Conservation (phyloP, 148 eudicot species). For the Beta vulgaris region DNA sequence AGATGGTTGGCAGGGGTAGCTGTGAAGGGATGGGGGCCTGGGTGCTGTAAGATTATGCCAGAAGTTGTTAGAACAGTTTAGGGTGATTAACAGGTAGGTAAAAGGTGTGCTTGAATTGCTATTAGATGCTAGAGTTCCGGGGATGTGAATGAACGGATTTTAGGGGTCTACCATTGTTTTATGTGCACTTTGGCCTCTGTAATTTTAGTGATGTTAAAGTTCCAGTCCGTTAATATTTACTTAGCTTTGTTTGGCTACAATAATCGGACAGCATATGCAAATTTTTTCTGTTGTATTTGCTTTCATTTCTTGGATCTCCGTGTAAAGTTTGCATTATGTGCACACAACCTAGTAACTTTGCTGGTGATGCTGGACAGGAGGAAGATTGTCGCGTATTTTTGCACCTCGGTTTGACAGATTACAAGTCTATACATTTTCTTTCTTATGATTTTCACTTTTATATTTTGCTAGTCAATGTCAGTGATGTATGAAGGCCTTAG, state of each 20-base stretch:
- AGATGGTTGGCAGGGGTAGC: too few species aligned
- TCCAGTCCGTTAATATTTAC: not conserved
- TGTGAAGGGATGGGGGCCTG: too few species aligned
- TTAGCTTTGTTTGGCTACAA: not conserved
- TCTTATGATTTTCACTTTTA: not conserved
- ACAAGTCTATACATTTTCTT: constrained; percentile 45
- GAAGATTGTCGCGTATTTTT: constrained; percentile 36
- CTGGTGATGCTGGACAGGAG: constrained; percentile 24
- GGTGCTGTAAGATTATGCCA: too few species aligned
- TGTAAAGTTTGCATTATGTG: not conserved
- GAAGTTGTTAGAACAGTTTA: too few species aligned
- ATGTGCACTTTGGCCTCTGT: too few species aligned
- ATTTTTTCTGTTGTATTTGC: not conserved
- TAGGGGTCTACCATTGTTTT: too few species aligned
- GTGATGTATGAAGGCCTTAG: not conserved
- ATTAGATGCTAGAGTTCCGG: too few species aligned
- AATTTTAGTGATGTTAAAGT: too few species aligned
- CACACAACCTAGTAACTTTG: not conserved
- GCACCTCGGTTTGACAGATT: constrained; percentile 94
- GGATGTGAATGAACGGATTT: too few species aligned
- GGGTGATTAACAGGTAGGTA: too few species aligned
- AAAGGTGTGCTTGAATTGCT: too few species aligned
- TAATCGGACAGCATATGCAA: not conserved
- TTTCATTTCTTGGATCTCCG: not conserved
- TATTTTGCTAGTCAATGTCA: not conserved